These are phyloP conservation scores for Ganoderma boninense DNA, from an alignment of 1,284 basidiomycete genomes.

Conservation along the genomic window DNA sequence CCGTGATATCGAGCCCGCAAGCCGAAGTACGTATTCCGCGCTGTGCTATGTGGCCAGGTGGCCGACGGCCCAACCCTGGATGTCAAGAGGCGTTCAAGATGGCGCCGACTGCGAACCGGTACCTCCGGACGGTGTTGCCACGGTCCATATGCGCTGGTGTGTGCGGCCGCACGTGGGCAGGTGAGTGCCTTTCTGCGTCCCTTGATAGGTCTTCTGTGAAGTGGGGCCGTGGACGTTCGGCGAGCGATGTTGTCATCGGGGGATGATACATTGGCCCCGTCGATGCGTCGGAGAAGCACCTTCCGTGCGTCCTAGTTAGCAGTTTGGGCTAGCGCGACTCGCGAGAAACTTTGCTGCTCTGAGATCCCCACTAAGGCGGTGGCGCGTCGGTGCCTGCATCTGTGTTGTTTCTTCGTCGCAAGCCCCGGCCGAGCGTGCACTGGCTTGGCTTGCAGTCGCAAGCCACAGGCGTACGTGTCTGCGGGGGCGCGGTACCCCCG, in stretches of 20 bases:
- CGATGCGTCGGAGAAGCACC: conserved; percentile 6
- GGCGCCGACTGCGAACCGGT: conserved; percentile 12
- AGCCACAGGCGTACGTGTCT: not conserved
- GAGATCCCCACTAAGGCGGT: not conserved
- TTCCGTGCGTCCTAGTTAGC: not conserved
- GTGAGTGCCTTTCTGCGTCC: conserved; percentile 16
- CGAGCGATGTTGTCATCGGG: conserved; percentile 13
- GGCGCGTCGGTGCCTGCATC: conserved; percentile 8
- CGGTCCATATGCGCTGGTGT: not conserved
- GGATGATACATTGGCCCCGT: conserved; percentile 8
- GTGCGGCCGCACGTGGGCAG: conserved; percentile 3
- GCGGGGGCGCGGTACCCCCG: not conserved
- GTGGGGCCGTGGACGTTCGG: conserved; percentile 11
- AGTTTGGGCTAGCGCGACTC: conserved; percentile 5
- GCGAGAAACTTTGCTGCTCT: not conserved
- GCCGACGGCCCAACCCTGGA: not conserved
- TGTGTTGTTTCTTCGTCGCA: not conserved
- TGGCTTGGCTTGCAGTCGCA: not conserved
- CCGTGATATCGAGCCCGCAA: conserved; percentile 16
- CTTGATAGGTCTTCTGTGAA: conserved; percentile 6
- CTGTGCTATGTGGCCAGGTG: not conserved
- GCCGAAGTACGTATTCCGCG: conserved; percentile 10
- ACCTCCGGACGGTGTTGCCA: conserved; percentile 4
- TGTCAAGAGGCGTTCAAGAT: conserved; percentile 2
- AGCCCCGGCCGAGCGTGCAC: not conserved